These are phyloP conservation scores for Aspergillus novoparasiticus DNA, from an alignment of 2,329 filamentous ascomycete species.

Conservation along the genomic window DNA sequence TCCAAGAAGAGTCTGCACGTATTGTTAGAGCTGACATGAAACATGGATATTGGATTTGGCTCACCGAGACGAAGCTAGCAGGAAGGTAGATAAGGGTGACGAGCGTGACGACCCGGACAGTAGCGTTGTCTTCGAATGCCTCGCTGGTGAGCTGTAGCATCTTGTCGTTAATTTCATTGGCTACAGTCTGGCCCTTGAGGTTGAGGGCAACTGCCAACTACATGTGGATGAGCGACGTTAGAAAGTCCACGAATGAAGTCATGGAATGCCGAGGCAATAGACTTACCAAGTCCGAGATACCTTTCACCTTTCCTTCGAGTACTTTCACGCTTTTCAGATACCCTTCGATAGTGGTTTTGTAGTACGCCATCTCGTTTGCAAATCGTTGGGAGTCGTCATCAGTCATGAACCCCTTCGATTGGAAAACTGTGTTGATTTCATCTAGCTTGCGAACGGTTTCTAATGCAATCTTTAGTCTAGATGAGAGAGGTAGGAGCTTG, in stretches of 20 bases:
- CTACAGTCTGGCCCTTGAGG: conserved; percentile 16
- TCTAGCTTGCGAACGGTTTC: conserved; percentile 13
- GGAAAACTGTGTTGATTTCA: conserved; percentile 12
- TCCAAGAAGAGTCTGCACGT: conserved; percentile 22
- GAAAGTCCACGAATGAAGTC: neutral
- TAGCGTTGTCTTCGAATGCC: conserved; percentile 29
- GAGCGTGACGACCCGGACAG: conserved; percentile 28
- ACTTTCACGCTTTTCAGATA: conserved; percentile 17
- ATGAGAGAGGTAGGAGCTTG: conserved; percentile 10
- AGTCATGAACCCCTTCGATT: neutral
- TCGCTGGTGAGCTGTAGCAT: conserved; percentile 21
- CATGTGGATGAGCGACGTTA: neutral
- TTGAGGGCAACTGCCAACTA: conserved; percentile 20
- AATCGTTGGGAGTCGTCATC: conserved; percentile 7
- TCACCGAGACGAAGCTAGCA: conserved; percentile 40
- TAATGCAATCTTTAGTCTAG: conserved; percentile 11
- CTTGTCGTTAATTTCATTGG: conserved; percentile 16
- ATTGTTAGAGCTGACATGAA: neutral
- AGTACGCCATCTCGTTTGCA: conserved; percentile 6
- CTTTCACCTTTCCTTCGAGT: conserved; percentile 20
- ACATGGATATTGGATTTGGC: conserved; percentile 2
- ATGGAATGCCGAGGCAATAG: no score
- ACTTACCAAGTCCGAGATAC: conserved; percentile 17
- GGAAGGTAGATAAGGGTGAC: conserved; percentile 36
- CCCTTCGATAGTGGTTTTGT: conserved; percentile 15